These are phyloP conservation scores for Aspergillus latus DNA, from an alignment of 2,329 filamentous ascomycete genomes.

Conservation along the genomic window DNA sequence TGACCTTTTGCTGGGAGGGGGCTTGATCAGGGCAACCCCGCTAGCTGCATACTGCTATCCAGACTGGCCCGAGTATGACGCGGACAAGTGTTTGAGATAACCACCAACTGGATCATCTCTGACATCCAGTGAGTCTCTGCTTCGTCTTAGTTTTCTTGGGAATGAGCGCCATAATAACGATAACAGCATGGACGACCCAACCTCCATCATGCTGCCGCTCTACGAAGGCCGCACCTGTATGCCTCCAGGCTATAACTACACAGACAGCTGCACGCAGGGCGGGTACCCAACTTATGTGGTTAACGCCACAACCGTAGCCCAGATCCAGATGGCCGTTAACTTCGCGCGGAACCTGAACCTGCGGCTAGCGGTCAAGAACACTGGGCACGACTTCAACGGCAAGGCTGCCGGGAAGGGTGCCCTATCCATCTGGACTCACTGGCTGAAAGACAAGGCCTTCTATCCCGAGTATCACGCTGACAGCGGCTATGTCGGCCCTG, in stretches of 20 bases:
- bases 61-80: constrained; percentile 33
- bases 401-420: constrained; percentile 58
- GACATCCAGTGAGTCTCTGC: constrained; percentile 14
- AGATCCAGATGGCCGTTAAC: constrained; percentile 37
- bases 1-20: constrained; percentile 37
- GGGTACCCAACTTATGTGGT: constrained; percentile 37
- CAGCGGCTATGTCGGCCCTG: constrained; percentile 48
- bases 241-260: constrained; percentile 36
- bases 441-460: constrained; percentile 23
- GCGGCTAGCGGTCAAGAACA: constrained; percentile 44
- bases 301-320: constrained; percentile 32
- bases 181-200: constrained; percentile 18
- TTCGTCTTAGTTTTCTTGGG: too few relatives aligned
- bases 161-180: neutral
- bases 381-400: constrained; percentile 50
- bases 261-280: constrained; percentile 28
- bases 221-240: constrained; percentile 29
- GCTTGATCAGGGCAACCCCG: constrained; percentile 34
- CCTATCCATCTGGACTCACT: constrained; percentile 27
- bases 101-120: constrained; percentile 28
- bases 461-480: constrained; percentile 37
- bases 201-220: constrained; percentile 29
- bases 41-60: constrained; percentile 37
- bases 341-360: constrained; percentile 31
- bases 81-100: constrained; percentile 32